Evolutionary conservation across 1,139 yeast species (phyloP), one percentile per base, ranked within the genome.

Genomic region (Debaryomyces singareniensis): DNA sequence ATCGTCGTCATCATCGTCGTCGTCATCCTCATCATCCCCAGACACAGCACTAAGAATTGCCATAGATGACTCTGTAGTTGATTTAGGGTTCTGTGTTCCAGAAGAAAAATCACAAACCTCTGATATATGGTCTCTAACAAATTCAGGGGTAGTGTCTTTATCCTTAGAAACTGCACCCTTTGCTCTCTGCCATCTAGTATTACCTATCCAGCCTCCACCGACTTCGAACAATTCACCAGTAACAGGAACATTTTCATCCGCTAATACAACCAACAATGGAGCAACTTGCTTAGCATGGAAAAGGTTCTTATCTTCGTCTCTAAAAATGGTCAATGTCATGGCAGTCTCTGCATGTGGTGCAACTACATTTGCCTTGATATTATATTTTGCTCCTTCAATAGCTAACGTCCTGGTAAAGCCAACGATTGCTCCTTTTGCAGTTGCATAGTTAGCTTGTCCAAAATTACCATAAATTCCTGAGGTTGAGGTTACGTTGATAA

Each of bases 281-380:
- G 97, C 94, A 35, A 91, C 96, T 53, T 77, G 86, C 37, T 80
- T 77, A 12, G 97, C 91, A 49, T 85, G 87, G 62, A 81, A 86
- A 50, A 80, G 76, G 59, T 85, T 85, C 41, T 67, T 64, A 57
- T 89, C 97, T 32, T 66, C 65, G 37, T 80, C 82, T 32, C 78
- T 72, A 64, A 89, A 85, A 32, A 91, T 75, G 6, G 95, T 81
- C 52, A 76, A 73, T 20, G 97, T 91, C 98, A 91, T 91, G 39
- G 94, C 91, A 30, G 98, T 89, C 53, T 89, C 96, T 26, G 97
- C 97, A 55, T 89, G 96, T 36, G 98, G 98, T 28, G 97, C 97
- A 55, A 87, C 81, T 29, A 78, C 71, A 54, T 89, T 85, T 36
- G 78, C 91, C 51, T 70, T 69, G 46, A 91, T 85, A 52, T 81